Conservation (phyloP, 345 rosid species). For the Eucalyptus camaldulensis region DNA sequence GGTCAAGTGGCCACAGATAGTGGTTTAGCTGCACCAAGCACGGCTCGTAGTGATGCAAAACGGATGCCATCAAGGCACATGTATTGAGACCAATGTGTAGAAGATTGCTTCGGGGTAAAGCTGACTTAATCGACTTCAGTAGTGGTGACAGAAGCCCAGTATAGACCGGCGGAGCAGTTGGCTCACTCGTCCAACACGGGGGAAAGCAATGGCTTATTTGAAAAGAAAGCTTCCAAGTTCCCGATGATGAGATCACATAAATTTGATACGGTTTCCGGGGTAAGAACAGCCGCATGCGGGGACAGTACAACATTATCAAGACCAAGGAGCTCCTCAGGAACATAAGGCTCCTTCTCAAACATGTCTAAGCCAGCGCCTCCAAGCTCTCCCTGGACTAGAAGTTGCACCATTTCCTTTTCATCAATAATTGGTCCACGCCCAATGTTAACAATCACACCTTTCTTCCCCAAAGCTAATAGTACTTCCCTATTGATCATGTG, state of each 20-base stretch:
- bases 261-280: slow-evolving; percentile 19
- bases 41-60: too few relatives aligned
- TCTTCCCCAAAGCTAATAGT: slow-evolving; percentile 21
- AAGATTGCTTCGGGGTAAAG: too few relatives aligned
- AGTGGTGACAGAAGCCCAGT: too few relatives aligned
- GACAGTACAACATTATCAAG: slow-evolving; percentile 36
- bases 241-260: neutral
- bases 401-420: slow-evolving; percentile 34
- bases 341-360: slow-evolving; percentile 40
- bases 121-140: too few relatives aligned
- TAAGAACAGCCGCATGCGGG: slow-evolving; percentile 18
- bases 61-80: too few relatives aligned
- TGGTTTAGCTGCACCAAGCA: too few relatives aligned
- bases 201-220: too few relatives aligned
- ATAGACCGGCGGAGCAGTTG: too few relatives aligned
- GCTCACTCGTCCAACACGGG: too few relatives aligned
- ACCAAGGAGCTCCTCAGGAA: slow-evolving; percentile 18
- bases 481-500: slow-evolving; percentile 39
- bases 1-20: too few relatives aligned
- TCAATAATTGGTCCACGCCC: slow-evolving; percentile 43
- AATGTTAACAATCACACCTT: slow-evolving; percentile 31
- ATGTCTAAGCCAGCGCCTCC: slow-evolving; percentile 52
- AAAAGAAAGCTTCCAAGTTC: too few relatives aligned
- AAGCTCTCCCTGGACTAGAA: slow-evolving; percentile 25
- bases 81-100: too few relatives aligned